These are phyloP conservation scores for Geoglossum cookeanum DNA, from an alignment of 2,329 filamentous ascomycete species.

Conservation along the genomic window DNA sequence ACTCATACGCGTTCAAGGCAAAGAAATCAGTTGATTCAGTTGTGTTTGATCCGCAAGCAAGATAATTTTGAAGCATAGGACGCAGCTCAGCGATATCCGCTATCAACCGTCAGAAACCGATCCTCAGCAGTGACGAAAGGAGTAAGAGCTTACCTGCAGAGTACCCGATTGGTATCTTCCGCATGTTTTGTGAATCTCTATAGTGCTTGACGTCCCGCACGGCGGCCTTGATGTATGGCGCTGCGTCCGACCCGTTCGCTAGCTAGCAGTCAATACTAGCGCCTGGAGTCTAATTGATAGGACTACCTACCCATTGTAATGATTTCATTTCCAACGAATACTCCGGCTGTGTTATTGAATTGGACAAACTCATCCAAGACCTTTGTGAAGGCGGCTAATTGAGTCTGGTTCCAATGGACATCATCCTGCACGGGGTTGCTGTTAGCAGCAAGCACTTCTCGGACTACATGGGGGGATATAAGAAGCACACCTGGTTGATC, in stretches of 20 bases:
- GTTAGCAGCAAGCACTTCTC: neutral
- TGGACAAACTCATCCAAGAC: constrained; percentile 61
- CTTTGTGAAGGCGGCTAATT: constrained; percentile 45
- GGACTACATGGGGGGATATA: neutral
- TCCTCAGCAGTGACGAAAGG: neutral
- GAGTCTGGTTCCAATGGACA: constrained; percentile 53
- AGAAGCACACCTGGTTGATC: constrained; percentile 36
- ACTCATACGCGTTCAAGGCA: constrained; percentile 69
- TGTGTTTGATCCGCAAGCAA: constrained; percentile 55
- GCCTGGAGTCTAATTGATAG: neutral
- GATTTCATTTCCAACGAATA: constrained; percentile 81
- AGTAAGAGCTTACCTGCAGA: constrained; percentile 31
- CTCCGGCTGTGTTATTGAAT: constrained; percentile 65
- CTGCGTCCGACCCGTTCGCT: constrained; percentile 37
- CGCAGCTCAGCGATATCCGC: constrained; percentile 58
- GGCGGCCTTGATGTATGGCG: constrained; percentile 69
- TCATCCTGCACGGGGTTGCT: constrained; percentile 23
- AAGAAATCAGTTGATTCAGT: constrained; percentile 66
- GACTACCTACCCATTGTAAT: constrained; percentile 31
- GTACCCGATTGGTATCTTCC: constrained; percentile 69
- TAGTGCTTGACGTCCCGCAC: constrained; percentile 69
- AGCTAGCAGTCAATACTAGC: constrained; percentile 7
- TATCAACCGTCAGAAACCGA: constrained; percentile 1
- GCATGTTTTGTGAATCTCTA: constrained; percentile 54
- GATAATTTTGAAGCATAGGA: constrained; percentile 50